Evolutionary conservation across 106 monocot genomes (phyloP), one percentile per base, ranked within the genome.

Genomic region (Apostasia shenzhenica): DNA sequence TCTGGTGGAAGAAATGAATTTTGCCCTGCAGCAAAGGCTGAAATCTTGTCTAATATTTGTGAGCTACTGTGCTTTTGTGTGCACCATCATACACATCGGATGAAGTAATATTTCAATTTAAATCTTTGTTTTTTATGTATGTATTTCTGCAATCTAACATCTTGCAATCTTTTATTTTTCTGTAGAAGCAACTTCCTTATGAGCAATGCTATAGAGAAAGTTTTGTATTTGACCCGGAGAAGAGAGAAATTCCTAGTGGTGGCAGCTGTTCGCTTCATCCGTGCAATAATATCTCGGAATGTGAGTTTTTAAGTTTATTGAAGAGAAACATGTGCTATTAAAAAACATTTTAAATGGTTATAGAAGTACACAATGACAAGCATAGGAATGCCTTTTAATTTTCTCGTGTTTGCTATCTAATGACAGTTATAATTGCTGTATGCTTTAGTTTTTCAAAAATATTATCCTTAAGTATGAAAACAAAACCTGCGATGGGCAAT

Each of bases 51-150:
- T 67, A 92, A 90, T 71, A 90, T 92, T 70, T 97, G 97, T 62
- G 97, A 97, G 55, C 80, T 97, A 67, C 71, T 97, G 3, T 92
- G 92, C 76, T 97, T 89, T 70, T 97, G 97, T 72, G 83, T 97
- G 42, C 75, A 87, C 73, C 92, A 97, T 61, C 89, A 97, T 92
- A 86, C 92, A 44, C 87, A 87, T 84, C 82, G 76, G 69, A 92
- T 97, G 72, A 97, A 92, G 97, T 92, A 75, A 81, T 72, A 48
- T 69, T 78, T 59, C 57, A 55, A 68, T 8, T 14, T 72, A 59
- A 52, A 3, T 59, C 7, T 40, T 61, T 50, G 14, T 57, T 58
- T 66, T 46, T 3, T 63, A 7, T 54, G 9, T 70, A 11, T 45
- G n/a, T 60, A 3, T 59, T 14, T 47, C 55, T 10, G 6, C 7